Evolutionary conservation across 495 filamentous ascomycete species (phyloP), one percentile per base, ranked within the genome.

Genomic region (Letharia lupina): DNA sequence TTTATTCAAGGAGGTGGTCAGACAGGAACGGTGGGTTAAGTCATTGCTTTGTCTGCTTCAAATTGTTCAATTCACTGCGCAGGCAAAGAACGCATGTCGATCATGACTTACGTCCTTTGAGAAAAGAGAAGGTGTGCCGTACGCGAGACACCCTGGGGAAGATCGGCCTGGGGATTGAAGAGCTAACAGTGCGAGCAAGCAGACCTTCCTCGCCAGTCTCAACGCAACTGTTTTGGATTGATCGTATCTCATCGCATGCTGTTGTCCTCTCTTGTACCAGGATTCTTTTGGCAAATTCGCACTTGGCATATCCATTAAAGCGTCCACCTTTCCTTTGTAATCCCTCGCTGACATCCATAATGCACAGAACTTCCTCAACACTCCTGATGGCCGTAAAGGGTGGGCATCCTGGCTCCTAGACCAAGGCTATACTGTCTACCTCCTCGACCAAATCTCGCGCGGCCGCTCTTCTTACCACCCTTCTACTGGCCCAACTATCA

Each of bases 1-100:
- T 78, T 85, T 60, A 77, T 84, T 50, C 82, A 84, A 60, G 83
- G 82, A 11, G 74, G 72, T 39, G 78, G 73, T 28, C 78, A 84
- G 65, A 81, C 81, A 2, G 83, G 79, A 42, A 77, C 77, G 8
- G 82, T 84, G 76, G 67, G 78, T 72, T 52, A 28, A 42, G 1
- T 28, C 23, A 28, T 28, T 28, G 23, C 23, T 28, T 28, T 28
- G 23, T 28, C 23, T 28, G 23, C 23, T 28, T 28, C 23, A 28
- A 28, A 28, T 28, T 28, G 23, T 28, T 28, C 23, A 28, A 28
- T 28, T 28, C 23, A 28, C 23, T 28, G 23, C 23, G 23, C 1
- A 28, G 23, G 23, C 23, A 28, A 28, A 28, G 23, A 28, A 28
- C 23, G 23, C 23, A 28, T n/a, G n/a, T n/a, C n/a, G n/a, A n/a